Percentiles rank a stretch among this genome's conserved stretches.
phyloP scores from a whole-genome alignment of 345 rosid species.

The Acer negundo region DNA sequence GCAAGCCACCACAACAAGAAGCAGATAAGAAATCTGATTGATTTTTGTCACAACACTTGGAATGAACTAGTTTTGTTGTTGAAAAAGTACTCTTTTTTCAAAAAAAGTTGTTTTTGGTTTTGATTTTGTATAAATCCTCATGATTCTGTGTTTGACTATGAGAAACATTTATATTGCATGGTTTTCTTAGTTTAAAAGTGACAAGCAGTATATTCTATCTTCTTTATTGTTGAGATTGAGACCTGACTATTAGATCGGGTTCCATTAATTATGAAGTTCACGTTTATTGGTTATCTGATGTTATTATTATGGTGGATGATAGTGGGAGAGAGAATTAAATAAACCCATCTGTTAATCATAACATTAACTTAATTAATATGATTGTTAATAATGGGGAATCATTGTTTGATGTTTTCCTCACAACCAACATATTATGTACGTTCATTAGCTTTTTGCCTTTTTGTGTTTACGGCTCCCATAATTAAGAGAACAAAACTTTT shows the following conservation, averaged over 20 bases:
- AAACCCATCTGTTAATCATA: neutral
- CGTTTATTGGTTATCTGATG: neutral
- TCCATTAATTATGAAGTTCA: neutral
- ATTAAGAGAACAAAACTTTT: too few species aligned
- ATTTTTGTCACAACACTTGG: neutral
- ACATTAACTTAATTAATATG: neutral
- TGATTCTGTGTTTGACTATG: too few species aligned
- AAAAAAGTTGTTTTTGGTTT: neutral
- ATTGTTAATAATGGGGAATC: neutral
- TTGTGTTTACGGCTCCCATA: too few species aligned
- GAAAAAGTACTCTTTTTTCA: neutral
- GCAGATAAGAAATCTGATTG: conserved; percentile 57
- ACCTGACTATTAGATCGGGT: neutral
- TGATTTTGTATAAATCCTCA: neutral
- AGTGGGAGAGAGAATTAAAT: neutral
- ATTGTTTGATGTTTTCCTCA: neutral
- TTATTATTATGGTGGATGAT: neutral
- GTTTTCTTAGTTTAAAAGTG: neutral
- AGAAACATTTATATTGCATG: neutral
- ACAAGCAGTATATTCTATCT: neutral
- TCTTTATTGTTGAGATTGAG: neutral
- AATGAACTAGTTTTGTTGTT: neutral
- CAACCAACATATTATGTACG: neutral
- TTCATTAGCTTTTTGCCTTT: neutral
- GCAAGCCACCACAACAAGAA: conserved; percentile 27